Percentiles rank a stretch among this genome's conserved stretches.
Evolutionary conservation across 495 filamentous ascomycete genomes (phyloP).

Genomic region (Trichodelitschia bisporula): DNA sequence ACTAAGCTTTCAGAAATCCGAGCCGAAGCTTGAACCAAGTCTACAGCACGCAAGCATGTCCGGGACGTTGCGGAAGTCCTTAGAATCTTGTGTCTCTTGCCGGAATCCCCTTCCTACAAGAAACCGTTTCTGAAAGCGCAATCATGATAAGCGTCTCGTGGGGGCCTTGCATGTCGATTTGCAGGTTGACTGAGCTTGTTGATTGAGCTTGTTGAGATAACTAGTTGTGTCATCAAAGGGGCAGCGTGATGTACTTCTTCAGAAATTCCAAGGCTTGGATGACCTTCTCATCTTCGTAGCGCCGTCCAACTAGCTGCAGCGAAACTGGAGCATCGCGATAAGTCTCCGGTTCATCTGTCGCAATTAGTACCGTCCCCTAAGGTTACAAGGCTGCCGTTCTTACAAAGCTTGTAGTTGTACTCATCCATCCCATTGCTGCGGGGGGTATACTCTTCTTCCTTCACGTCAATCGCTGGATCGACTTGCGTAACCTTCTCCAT

Average conservation of each 20-base stretch:
- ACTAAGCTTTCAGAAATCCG: too few species aligned
- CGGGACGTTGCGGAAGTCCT: too few species aligned
- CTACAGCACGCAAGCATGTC: too few species aligned
- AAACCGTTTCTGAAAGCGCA: too few species aligned
- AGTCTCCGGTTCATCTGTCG: constrained; percentile 10
- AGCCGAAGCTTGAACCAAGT: too few species aligned
- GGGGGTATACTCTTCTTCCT: constrained; percentile 12
- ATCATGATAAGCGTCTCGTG: too few species aligned
- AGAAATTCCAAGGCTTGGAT: constrained; percentile 18
- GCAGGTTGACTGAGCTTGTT: too few species aligned
- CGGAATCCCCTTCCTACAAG: too few species aligned
- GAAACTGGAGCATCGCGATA: constrained; percentile 15
- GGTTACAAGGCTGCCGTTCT: constrained; percentile 2
- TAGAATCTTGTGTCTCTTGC: too few species aligned
- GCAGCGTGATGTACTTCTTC: constrained; percentile 8
- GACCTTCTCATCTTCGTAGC: constrained; percentile 22
- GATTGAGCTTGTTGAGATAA: too few species aligned
- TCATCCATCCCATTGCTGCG: constrained; percentile 17
- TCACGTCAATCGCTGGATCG: constrained; percentile 15
- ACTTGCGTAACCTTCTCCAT: constrained; percentile 13
- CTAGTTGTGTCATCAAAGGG: too few species aligned
- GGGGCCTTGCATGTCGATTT: too few species aligned
- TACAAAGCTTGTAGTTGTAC: constrained; percentile 18
- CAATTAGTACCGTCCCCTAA: neutral
- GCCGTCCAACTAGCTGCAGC: constrained; percentile 19